phyloP scores from a whole-genome alignment of 305 asterid species.

The Euphrasia arctica region DNA sequence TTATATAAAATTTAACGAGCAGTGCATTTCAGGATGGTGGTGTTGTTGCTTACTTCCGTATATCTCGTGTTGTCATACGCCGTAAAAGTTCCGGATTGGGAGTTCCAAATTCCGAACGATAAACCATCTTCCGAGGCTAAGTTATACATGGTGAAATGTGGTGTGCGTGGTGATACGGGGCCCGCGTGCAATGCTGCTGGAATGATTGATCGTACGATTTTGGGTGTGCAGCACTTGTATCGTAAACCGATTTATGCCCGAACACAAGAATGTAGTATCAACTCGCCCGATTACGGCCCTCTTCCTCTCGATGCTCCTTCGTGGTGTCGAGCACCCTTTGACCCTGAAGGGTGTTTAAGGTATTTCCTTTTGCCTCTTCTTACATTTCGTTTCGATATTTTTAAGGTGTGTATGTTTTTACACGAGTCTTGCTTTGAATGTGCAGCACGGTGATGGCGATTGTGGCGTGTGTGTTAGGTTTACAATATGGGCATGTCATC shows the following conservation, averaged over 20 bases:
- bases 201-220: conserved; percentile 57
- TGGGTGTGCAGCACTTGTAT: conserved; percentile 62
- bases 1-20: too few species aligned
- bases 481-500: conserved; percentile 63
- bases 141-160: conserved; percentile 51
- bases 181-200: conserved; percentile 82
- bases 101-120: conserved; percentile 41
- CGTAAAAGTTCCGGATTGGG: conserved; percentile 64
- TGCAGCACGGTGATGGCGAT: conserved; percentile 53
- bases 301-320: conserved; percentile 68
- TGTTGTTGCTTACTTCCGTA: conserved; percentile 37
- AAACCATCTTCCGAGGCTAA: conserved; percentile 35
- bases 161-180: conserved; percentile 57
- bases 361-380: conserved; percentile 28
- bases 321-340: conserved; percentile 77
- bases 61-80: conserved; percentile 55
- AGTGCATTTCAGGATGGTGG: conserved; percentile 53
- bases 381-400: conserved; percentile 9
- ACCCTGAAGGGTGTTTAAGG: conserved; percentile 80
- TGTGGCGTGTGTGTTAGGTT: conserved; percentile 55
- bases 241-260: conserved; percentile 62
- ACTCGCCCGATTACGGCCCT: conserved; percentile 75
- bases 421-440: not conserved
- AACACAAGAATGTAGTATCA: conserved; percentile 60
- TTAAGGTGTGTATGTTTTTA: not conserved